phyloP scores from a whole-genome alignment of 805 yeast species.

The Starmerella apicola region DNA sequence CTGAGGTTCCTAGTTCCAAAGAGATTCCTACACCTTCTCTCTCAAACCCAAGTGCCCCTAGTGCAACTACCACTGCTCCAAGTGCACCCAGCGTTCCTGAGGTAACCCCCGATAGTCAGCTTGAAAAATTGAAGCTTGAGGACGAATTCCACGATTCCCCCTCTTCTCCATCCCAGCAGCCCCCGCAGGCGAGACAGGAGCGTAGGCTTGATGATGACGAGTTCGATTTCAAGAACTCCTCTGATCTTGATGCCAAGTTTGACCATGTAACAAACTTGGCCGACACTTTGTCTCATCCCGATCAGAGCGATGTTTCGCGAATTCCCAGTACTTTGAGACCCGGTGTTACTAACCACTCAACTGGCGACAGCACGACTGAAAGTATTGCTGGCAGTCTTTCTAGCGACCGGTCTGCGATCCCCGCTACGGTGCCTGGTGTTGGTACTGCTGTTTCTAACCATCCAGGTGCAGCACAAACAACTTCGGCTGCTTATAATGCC shows the following conservation, averaged over 20 bases:
- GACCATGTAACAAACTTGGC: not conserved
- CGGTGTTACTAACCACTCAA: not conserved
- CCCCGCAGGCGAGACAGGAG: too few species aligned
- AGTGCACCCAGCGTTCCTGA: not conserved
- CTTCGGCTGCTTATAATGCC: constrained; percentile 3
- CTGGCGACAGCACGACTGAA: not conserved
- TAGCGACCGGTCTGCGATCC: too few species aligned
- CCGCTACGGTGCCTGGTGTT: too few species aligned
- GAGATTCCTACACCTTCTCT: too few species aligned
- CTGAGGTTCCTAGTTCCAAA: too few species aligned
- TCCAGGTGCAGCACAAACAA: too few species aligned
- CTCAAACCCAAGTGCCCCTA: too few species aligned
- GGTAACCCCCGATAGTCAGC: not conserved
- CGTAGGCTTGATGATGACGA: not conserved
- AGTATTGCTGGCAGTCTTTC: constrained; percentile 7
- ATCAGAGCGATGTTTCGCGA: too few species aligned
- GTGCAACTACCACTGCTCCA: not conserved
- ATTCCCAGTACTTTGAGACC: too few species aligned
- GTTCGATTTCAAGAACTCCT: not conserved
- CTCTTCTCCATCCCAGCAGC: too few species aligned
- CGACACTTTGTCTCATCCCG: not conserved
- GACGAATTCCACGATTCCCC: not conserved
- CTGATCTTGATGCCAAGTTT: not conserved
- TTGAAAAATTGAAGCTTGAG: not conserved
- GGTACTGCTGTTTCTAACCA: too few species aligned